Evolutionary conservation across 23 red algal genomes (phyloP).

Genomic region (Gracilariopsis chorda): DNA sequence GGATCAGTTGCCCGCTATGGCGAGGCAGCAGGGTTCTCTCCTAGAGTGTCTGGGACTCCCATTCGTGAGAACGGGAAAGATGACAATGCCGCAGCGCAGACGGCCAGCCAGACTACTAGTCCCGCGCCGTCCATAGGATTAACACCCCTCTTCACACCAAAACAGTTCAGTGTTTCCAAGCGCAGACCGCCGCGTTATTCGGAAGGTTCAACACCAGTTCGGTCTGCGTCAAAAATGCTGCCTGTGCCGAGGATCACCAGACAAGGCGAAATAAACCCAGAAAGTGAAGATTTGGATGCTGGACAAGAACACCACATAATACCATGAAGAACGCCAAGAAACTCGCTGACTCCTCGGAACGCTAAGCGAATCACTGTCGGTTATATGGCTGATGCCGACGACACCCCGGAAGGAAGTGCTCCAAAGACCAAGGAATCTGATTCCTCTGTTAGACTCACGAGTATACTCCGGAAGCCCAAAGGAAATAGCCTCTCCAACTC

Average conservation of each 20-base stretch:
- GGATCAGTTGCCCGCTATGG: slow-evolving; percentile 9
- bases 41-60: slow-evolving; percentile 29
- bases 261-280: background rate
- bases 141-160: slow-evolving; percentile 37
- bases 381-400: too few relatives aligned
- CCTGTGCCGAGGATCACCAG: background rate
- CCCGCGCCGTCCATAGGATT: background rate
- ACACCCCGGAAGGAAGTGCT: too few relatives aligned
- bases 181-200: slow-evolving; percentile 4
- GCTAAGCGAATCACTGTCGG: too few relatives aligned
- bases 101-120: background rate
- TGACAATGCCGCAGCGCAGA: background rate
- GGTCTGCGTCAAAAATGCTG: slow-evolving; percentile 12
- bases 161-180: slow-evolving; percentile 42
- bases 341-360: too few relatives aligned
- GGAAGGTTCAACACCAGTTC: slow-evolving; percentile 8
- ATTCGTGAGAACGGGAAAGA: background rate
- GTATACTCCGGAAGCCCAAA: slow-evolving; percentile 11
- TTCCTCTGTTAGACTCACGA: background rate
- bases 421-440: too few relatives aligned
- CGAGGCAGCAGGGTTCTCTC: background rate
- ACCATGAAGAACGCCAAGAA: too few relatives aligned
- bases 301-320: too few relatives aligned
- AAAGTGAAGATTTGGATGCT: background rate
- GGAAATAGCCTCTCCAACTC: background rate